Evolutionary conservation across 495 filamentous ascomycete genomes (phyloP).

Genomic region (Talaromyces nanjingensis): DNA sequence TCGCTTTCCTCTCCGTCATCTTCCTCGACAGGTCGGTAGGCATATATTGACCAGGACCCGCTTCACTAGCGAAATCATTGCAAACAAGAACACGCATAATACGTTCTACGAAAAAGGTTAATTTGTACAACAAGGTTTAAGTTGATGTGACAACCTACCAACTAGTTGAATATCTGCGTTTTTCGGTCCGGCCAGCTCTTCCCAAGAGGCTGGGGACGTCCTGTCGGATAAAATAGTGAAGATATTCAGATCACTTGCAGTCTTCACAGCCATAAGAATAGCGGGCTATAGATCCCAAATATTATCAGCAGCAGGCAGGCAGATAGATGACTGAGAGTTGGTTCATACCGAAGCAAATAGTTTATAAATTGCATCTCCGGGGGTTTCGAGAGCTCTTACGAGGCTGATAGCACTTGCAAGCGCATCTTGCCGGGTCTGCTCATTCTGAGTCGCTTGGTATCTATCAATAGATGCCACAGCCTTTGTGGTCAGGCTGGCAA

Average conservation of each 20-base stretch:
- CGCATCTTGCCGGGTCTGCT: constrained; percentile 12
- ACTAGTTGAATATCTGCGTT: constrained; percentile 16
- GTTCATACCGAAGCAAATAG: constrained; percentile 13
- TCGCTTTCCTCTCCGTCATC: constrained; percentile 12
- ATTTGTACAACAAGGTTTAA: neutral
- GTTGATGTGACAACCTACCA: constrained; percentile 11
- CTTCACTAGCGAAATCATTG: constrained; percentile 14
- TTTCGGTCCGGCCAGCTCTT: constrained; percentile 15
- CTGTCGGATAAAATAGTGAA: constrained; percentile 14
- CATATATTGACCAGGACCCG: constrained; percentile 10
- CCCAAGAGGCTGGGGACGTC: constrained; percentile 9
- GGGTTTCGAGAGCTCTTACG: constrained; percentile 14
- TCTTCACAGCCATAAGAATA: constrained; percentile 19
- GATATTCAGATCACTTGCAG: constrained; percentile 16
- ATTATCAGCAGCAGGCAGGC: too few relatives aligned
- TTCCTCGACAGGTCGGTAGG: constrained; percentile 11
- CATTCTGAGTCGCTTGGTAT: constrained; percentile 6
- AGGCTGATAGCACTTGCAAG: constrained; percentile 11
- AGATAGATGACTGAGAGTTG: neutral
- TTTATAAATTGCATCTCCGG: constrained; percentile 16
- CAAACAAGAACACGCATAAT: constrained; percentile 17
- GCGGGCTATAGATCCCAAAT: constrained; percentile 12
- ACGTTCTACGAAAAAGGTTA: constrained; percentile 12
- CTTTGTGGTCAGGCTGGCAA: neutral
- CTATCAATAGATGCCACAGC: constrained; percentile 1